Percentiles rank a stretch among this genome's conserved stretches.
These are phyloP conservation scores for Alnus glutinosa DNA, from an alignment of 306 rosid genomes.

Conservation along the genomic window DNA sequence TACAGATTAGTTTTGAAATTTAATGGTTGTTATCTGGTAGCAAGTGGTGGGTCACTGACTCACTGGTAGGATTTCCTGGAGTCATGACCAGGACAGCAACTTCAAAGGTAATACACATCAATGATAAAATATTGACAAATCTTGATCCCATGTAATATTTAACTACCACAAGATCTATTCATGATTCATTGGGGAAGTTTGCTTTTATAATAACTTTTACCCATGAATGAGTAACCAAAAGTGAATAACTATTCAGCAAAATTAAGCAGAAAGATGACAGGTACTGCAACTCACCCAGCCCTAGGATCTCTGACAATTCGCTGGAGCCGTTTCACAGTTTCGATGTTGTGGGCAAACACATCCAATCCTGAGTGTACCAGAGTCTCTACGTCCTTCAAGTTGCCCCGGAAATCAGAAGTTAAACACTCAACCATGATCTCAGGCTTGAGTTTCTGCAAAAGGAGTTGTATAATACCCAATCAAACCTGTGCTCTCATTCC, in stretches of 20 bases:
- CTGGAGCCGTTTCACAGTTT: constrained; percentile 95
- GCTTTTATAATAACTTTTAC: neutral
- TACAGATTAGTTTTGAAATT: neutral
- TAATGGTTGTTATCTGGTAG: neutral
- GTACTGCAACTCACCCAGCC: constrained; percentile 73
- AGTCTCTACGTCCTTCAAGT: constrained; percentile 71
- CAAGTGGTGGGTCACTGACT: neutral
- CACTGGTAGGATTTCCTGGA: neutral
- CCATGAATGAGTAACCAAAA: neutral
- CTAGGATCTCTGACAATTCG: constrained; percentile 95
- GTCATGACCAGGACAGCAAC: neutral
- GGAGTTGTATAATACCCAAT: constrained; percentile 4
- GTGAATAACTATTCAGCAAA: neutral
- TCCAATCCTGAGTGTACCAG: constrained; percentile 86
- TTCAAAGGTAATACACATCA: neutral
- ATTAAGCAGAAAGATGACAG: constrained; percentile 1
- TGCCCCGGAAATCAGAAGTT: constrained; percentile 96
- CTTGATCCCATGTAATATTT: neutral
- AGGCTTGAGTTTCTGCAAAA: constrained; percentile 76
- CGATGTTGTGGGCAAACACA: constrained; percentile 94
- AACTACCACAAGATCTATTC: neutral
- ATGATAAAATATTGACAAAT: neutral
- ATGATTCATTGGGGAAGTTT: neutral
- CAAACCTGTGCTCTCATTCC: constrained; percentile 4
- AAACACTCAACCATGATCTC: constrained; percentile 95